Percentiles rank a stretch among this genome's conserved stretches.
Evolutionary conservation across 345 rosid species (phyloP).

Genomic region (Eucalyptus cloeziana): DNA sequence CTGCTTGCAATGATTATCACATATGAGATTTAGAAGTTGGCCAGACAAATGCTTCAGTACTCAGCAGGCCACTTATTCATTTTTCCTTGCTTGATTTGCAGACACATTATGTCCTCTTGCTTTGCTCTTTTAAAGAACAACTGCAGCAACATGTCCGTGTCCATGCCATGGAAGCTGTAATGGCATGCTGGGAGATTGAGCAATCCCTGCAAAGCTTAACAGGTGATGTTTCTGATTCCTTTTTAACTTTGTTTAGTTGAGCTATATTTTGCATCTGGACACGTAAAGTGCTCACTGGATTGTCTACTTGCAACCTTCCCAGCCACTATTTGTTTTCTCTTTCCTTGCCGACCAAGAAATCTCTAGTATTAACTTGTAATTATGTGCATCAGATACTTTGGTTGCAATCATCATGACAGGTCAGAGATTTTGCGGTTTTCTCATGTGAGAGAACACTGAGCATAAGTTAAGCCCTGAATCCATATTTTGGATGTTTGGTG

Average conservation of each 20-base stretch:
- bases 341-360: neutral
- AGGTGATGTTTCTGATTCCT: conserved; percentile 15
- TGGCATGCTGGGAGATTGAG: conserved; percentile 99
- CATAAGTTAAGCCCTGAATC: neutral
- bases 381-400: neutral
- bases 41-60: neutral
- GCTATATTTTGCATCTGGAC: neutral
- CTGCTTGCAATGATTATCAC: neutral
- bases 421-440: neutral
- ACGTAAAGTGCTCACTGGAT: neutral
- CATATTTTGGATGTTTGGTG: neutral
- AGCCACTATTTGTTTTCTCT: neutral
- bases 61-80: neutral
- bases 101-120: conserved; percentile 91
- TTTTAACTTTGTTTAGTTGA: neutral
- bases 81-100: conserved; percentile 2
- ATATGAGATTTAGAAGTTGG: neutral
- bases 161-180: conserved; percentile 99
- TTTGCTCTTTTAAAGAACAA: conserved; percentile 95
- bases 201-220: conserved; percentile 95
- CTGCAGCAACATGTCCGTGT: conserved; percentile 96
- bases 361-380: neutral
- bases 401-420: neutral
- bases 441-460: neutral
- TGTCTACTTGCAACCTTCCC: neutral